Conservation (phyloP, 768 basidiomycete genomes). For the Amanita brunnescens region DNA sequence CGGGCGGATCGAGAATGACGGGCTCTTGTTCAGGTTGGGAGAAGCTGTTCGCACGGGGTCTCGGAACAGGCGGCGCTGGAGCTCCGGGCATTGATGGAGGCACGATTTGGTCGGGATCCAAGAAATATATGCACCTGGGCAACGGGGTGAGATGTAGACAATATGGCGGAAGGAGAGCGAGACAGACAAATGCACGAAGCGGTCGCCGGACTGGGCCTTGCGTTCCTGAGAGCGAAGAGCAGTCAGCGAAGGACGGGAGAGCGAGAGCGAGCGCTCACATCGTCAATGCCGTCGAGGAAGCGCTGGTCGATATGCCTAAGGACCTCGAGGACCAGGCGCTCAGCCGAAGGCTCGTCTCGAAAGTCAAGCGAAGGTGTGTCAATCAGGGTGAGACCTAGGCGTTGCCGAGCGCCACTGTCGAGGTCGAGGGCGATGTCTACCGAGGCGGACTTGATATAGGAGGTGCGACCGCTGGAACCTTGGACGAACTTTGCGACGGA, state of each 20-base stretch:
- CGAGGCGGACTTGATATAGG: constrained; percentile 61
- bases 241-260: constrained; percentile 7
- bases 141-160: constrained; percentile 5
- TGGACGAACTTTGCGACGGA: constrained; percentile 80
- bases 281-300: constrained; percentile 66
- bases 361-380: constrained; percentile 81
- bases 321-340: constrained; percentile 58
- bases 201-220: constrained; percentile 60
- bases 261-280: constrained; percentile 45
- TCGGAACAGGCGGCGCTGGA: constrained; percentile 58
- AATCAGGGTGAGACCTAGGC: constrained; percentile 61
- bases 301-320: constrained; percentile 64
- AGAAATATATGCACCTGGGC: constrained; percentile 74
- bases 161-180: constrained; percentile 14
- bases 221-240: constrained; percentile 44
- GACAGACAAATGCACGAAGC: constrained; percentile 75
- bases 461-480: constrained; percentile 61
- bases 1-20: constrained; percentile 73
- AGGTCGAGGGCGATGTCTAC: constrained; percentile 61
- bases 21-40: constrained; percentile 66
- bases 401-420: constrained; percentile 35
- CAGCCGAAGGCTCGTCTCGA: constrained; percentile 52
- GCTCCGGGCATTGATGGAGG: constrained; percentile 61
- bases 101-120: constrained; percentile 77
- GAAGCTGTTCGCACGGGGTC: constrained; percentile 63